Conservation (phyloP, 306 rosid species). For the Trifolium repens region DNA sequence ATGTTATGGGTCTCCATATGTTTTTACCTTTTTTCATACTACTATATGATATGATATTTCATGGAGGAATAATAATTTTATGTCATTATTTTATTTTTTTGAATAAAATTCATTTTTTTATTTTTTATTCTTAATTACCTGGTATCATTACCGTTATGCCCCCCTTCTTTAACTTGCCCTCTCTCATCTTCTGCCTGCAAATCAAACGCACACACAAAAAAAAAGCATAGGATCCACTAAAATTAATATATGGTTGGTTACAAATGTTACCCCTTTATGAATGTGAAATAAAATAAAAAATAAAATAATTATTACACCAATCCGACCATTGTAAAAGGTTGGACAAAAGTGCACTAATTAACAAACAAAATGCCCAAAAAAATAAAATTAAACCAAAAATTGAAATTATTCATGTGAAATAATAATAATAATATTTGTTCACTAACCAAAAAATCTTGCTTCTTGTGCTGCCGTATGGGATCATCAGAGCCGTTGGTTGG, state of each 20-base stretch:
- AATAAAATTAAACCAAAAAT: conserved; percentile 8
- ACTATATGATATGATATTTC: not conserved
- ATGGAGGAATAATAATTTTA: not conserved
- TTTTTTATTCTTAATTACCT: conserved; percentile 49
- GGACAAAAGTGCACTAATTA: conserved; percentile 60
- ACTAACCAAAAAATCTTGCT: conserved; percentile 58
- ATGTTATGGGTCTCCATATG: not conserved
- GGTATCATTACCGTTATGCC: conserved; percentile 48
- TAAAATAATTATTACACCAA: conserved; percentile 15
- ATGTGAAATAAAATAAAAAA: conserved; percentile 30
- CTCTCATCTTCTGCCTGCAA: conserved; percentile 46
- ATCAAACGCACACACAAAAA: not conserved
- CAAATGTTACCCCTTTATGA: not conserved
- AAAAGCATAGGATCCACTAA: conserved; percentile 32
- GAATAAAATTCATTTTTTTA: not conserved
- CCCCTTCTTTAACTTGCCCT: not conserved
- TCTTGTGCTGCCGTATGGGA: not conserved
- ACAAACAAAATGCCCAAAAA: conserved; percentile 4
- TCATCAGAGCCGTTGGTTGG: conserved; percentile 40
- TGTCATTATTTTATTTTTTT: not conserved
- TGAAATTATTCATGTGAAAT: not conserved
- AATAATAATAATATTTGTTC: not conserved
- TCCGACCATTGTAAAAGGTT: conserved; percentile 32
- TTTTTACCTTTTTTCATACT: too few species aligned
- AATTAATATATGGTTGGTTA: not conserved